Percentiles rank a stretch among this genome's conserved stretches.
Conservation (phyloP, 2,329 filamentous ascomycete species). For the Neonectria sp. region DNA sequence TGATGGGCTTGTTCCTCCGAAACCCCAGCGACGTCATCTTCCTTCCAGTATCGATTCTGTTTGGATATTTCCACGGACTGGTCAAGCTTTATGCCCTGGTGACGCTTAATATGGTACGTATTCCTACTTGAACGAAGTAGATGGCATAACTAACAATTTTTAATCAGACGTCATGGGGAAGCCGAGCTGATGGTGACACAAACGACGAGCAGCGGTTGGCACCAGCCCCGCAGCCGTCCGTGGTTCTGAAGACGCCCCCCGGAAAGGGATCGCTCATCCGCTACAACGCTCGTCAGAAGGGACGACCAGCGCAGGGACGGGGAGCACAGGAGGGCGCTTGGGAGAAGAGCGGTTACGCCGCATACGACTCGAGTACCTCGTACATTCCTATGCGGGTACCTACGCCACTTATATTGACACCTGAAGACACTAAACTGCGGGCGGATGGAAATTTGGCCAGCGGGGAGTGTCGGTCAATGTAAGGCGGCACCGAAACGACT, state of each 20-base stretch:
- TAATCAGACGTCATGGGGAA: conserved; percentile 91
- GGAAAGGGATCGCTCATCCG: conserved; percentile 61
- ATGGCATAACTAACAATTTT: conserved; percentile 29
- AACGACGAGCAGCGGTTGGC: conserved; percentile 82
- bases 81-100: conserved; percentile 92
- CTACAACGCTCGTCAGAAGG: conserved; percentile 62
- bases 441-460: conserved; percentile 41
- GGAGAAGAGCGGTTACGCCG: conserved; percentile 52
- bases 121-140: conserved; percentile 22
- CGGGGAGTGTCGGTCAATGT: conserved; percentile 42
- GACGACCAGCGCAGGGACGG: conserved; percentile 49
- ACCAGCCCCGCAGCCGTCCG: conserved; percentile 58
- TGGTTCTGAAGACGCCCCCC: conserved; percentile 61
- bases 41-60: conserved; percentile 87
- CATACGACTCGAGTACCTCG: conserved; percentile 56
- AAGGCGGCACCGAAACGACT: conserved; percentile 44
- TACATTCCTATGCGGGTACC: conserved; percentile 51
- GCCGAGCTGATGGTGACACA: conserved; percentile 90
- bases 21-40: conserved; percentile 86
- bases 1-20: conserved; percentile 87
- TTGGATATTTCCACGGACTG: conserved; percentile 92
- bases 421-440: conserved; percentile 41
- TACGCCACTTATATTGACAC: conserved; percentile 42
- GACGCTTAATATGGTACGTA: conserved; percentile 85
- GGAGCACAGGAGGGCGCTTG: conserved; percentile 41